These are phyloP conservation scores for Rhodotorula sp. DNA, from an alignment of 1,284 basidiomycete genomes.

Conservation along the genomic window DNA sequence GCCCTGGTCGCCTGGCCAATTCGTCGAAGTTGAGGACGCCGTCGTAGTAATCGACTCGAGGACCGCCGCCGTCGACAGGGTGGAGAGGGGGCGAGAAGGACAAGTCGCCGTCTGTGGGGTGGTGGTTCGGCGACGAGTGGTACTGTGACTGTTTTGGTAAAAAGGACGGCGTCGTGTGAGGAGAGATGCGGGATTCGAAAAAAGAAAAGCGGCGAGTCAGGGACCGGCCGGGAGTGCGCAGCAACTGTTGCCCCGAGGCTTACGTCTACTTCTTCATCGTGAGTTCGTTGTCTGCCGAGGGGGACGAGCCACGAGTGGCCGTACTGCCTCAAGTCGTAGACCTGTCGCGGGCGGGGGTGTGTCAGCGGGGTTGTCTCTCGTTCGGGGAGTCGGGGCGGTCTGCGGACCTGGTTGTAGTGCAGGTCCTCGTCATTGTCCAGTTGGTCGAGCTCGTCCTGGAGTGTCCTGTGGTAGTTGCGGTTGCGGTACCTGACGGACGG, in stretches of 20 bases:
- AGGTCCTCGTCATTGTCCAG: slow-evolving; percentile 29
- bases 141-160: background rate
- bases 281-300: slow-evolving; percentile 31
- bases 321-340: slow-evolving; percentile 18
- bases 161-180: background rate
- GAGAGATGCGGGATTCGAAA: background rate
- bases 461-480: background rate
- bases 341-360: too few relatives aligned
- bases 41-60: background rate
- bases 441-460: slow-evolving; percentile 29
- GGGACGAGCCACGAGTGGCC: slow-evolving; percentile 36
- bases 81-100: slow-evolving; percentile 15
- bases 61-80: slow-evolving; percentile 2
- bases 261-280: slow-evolving; percentile 37
- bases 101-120: background rate
- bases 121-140: background rate
- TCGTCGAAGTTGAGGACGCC: slow-evolving; percentile 2
- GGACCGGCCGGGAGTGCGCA: too few relatives aligned
- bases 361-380: too few relatives aligned
- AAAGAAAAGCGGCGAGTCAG: too few relatives aligned
- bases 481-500: slow-evolving; percentile 7
- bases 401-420: slow-evolving; percentile 9
- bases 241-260: background rate
- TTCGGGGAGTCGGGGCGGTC: too few relatives aligned
- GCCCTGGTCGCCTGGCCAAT: background rate